Evolutionary conservation across 1,139 yeast genomes (phyloP).

Genomic region (Suhomyces choctaworum): DNA sequence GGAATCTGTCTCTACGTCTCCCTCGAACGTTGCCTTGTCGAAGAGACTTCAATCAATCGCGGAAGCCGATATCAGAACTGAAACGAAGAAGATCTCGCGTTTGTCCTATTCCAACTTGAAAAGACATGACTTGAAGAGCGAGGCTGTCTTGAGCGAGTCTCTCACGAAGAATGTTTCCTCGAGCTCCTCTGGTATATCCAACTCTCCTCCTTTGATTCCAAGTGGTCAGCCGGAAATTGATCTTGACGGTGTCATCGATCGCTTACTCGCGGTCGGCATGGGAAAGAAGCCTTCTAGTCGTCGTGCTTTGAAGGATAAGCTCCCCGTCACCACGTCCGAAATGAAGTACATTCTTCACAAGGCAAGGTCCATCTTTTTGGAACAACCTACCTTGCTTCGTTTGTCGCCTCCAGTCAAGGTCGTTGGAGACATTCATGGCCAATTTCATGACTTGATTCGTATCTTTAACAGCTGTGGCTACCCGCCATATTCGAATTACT

Average conservation of each 20-base stretch:
- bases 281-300: slow-evolving; percentile 20
- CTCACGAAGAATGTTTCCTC: slow-evolving; percentile 16
- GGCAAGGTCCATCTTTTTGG: slow-evolving; percentile 67
- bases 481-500: slow-evolving; percentile 76
- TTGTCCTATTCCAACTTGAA: slow-evolving; percentile 17
- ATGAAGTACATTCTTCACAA: slow-evolving; percentile 64
- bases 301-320: slow-evolving; percentile 41
- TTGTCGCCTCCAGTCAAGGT: slow-evolving; percentile 83
- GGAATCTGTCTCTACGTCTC: slow-evolving; percentile 11
- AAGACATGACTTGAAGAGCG: slow-evolving; percentile 14
- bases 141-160: slow-evolving; percentile 11
- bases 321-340: slow-evolving; percentile 53
- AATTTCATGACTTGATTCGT: slow-evolving; percentile 71
- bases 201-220: slow-evolving; percentile 30
- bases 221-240: slow-evolving; percentile 35
- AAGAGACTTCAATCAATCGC: slow-evolving; percentile 14
- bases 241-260: slow-evolving; percentile 56
- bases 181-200: slow-evolving; percentile 25
- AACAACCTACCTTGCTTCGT: slow-evolving; percentile 75
- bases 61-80: slow-evolving; percentile 46
- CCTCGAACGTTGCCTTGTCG: not conserved
- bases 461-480: slow-evolving; percentile 76
- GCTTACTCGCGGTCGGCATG: slow-evolving; percentile 49
- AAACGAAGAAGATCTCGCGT: slow-evolving; percentile 20
- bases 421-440: slow-evolving; percentile 89